Conservation (phyloP, 1,284 basidiomycete genomes). For the Porogramme epimiltina region DNA sequence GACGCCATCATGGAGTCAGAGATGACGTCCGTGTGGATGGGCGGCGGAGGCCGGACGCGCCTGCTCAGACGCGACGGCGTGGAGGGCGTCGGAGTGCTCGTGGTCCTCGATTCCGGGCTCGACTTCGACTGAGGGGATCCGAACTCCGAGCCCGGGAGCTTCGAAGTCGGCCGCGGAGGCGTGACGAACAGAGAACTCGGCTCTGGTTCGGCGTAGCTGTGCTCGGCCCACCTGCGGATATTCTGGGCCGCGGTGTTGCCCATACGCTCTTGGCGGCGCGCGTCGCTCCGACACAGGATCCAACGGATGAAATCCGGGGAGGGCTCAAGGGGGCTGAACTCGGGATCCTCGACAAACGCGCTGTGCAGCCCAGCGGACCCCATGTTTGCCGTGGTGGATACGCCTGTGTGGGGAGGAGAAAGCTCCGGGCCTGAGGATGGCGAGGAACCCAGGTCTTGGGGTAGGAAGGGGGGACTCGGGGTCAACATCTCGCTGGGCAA, state of each 20-base stretch:
- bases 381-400: too few relatives aligned
- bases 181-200: too few relatives aligned
- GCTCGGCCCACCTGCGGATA: too few relatives aligned
- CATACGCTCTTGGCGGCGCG: too few relatives aligned
- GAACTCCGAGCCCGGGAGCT: not conserved
- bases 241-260: too few relatives aligned
- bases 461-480: not conserved
- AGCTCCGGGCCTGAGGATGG: not conserved
- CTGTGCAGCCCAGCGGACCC: too few relatives aligned
- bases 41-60: conserved; percentile 14
- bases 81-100: not conserved
- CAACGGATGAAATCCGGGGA: too few relatives aligned
- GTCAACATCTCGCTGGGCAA: not conserved
- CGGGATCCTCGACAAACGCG: too few relatives aligned
- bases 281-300: too few relatives aligned
- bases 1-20: not conserved
- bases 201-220: too few relatives aligned
- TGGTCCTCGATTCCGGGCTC: not conserved
- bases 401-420: too few relatives aligned
- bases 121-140: not conserved
- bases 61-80: conserved; percentile 13
- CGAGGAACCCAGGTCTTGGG: not conserved
- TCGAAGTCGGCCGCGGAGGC: not conserved
- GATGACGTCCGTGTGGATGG: conserved; percentile 9
- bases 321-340: too few relatives aligned